Evolutionary conservation across 2,329 filamentous ascomycete species (phyloP).

Genomic region (Hymenoscyphus fraxineus): DNA sequence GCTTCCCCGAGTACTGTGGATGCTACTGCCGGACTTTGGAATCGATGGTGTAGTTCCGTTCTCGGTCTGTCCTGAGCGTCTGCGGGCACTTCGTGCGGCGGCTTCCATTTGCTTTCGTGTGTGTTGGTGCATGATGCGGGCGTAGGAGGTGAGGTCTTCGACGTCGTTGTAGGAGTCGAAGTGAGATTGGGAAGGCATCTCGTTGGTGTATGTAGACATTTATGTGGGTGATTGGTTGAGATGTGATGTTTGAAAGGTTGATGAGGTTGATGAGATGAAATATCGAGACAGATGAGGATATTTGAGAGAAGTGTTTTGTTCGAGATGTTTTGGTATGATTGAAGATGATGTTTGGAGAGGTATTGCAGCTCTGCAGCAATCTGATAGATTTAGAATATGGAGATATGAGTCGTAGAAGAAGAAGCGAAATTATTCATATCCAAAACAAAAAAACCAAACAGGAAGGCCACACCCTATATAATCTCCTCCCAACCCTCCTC

Average conservation of each 20-base stretch:
- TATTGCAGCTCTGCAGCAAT: background rate
- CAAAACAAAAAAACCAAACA: background rate
- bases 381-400: background rate
- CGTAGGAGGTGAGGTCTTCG: conserved; percentile 41
- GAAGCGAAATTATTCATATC: background rate
- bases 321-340: background rate
- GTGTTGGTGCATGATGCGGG: conserved; percentile 60
- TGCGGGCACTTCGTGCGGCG: conserved; percentile 43
- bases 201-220: conserved; percentile 1
- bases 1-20: background rate
- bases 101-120: conserved; percentile 64
- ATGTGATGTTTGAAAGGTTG: background rate
- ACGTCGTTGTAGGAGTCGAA: background rate
- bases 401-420: background rate
- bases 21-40: background rate
- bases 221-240: background rate
- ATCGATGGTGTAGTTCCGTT: background rate
- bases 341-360: background rate
- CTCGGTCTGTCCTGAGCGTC: conserved; percentile 10
- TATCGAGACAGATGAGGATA: background rate
- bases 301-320: background rate
- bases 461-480: background rate
- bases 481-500: background rate
- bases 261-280: background rate
- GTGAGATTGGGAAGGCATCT: background rate